Percentiles rank a stretch among this genome's conserved stretches.
phyloP scores from a whole-genome alignment of 768 basidiomycete genomes.

The Kwoniella dendrophila region DNA sequence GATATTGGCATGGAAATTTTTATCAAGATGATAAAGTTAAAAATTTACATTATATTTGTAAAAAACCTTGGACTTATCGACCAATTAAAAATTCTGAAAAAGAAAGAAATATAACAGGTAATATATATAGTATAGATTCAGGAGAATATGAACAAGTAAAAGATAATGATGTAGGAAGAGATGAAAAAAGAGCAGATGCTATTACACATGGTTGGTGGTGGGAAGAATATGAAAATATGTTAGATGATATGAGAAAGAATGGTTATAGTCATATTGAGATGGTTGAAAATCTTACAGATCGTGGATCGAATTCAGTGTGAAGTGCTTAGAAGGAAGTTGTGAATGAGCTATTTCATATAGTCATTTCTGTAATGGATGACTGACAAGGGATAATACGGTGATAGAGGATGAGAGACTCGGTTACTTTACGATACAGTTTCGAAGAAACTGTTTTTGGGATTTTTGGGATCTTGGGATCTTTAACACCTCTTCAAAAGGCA shows the following conservation, averaged over 20 bases:
- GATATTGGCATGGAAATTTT: constrained; percentile 64
- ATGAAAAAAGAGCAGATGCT: constrained; percentile 30
- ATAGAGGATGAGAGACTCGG: too few species aligned
- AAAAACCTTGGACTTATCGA: constrained; percentile 32
- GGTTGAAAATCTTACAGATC: constrained; percentile 21
- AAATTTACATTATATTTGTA: constrained; percentile 58
- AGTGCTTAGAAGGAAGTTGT: not conserved
- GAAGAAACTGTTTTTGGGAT: too few species aligned
- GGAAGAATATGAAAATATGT: constrained; percentile 22
- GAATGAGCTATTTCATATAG: too few species aligned
- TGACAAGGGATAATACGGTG: too few species aligned
- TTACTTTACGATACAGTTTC: too few species aligned
- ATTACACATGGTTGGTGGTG: constrained; percentile 34
- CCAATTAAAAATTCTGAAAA: constrained; percentile 15
- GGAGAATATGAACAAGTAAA: constrained; percentile 12
- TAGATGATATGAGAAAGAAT: constrained; percentile 1
- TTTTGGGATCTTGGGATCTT: too few species aligned
- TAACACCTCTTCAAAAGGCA: too few species aligned
- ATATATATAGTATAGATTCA: constrained; percentile 12
- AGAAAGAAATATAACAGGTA: not conserved
- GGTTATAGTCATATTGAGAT: constrained; percentile 14
- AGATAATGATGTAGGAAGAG: constrained; percentile 11
- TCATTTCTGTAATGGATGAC: too few species aligned
- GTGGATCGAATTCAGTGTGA: not conserved
- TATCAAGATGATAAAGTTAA: constrained; percentile 84